phyloP scores from a whole-genome alignment of 1,139 yeast genomes.

The Debaryomyces sp. region DNA sequence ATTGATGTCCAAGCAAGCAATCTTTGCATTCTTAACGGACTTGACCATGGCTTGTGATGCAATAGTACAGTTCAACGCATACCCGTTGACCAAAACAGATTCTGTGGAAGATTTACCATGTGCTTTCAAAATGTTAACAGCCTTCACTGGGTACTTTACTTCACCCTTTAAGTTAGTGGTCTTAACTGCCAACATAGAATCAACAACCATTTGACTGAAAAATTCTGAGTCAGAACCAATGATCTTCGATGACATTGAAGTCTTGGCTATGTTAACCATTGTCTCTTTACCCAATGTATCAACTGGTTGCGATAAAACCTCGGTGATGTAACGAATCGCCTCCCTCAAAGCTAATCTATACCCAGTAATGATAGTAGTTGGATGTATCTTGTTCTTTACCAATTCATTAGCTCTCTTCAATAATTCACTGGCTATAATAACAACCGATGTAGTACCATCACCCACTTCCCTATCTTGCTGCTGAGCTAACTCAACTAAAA shows the following conservation, averaged over 20 bases:
- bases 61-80: constrained; percentile 95
- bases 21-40: constrained; percentile 69
- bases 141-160: constrained; percentile 92
- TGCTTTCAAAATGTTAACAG: constrained; percentile 93
- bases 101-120: constrained; percentile 94
- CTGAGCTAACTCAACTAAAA: constrained; percentile 94
- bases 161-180: constrained; percentile 90
- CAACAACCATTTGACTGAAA: constrained; percentile 88
- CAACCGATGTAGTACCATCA: constrained; percentile 97
- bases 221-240: constrained; percentile 96
- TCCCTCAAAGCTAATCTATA: constrained; percentile 92
- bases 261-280: constrained; percentile 84
- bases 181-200: constrained; percentile 93
- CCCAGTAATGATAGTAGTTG: constrained; percentile 96
- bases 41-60: constrained; percentile 98
- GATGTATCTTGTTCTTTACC: constrained; percentile 92
- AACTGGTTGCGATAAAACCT: constrained; percentile 80
- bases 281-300: constrained; percentile 84
- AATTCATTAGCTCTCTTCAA: constrained; percentile 92
- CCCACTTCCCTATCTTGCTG: constrained; percentile 99
- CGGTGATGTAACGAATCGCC: constrained; percentile 86
- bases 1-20: constrained; percentile 93
- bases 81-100: constrained; percentile 86
- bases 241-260: constrained; percentile 96
- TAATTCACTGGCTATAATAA: constrained; percentile 90